These are phyloP conservation scores for Neolentinus lepideus DNA, from an alignment of 1,284 basidiomycete genomes.

Conservation along the genomic window DNA sequence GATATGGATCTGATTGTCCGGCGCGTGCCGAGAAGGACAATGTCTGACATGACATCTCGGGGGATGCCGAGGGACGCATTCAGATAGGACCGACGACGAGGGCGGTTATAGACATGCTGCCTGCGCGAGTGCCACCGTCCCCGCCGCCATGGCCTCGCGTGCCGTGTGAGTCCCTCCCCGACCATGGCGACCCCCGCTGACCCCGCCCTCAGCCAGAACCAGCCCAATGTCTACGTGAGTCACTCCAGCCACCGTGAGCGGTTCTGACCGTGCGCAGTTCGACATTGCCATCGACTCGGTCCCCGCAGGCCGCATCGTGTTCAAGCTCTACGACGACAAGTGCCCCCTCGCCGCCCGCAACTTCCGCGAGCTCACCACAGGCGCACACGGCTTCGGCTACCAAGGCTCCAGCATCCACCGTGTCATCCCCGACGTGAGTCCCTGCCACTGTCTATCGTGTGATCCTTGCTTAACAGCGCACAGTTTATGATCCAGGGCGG, in stretches of 20 bases:
- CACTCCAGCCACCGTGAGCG: not conserved
- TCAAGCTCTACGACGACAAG: slow-evolving; percentile 62
- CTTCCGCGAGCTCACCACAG: slow-evolving; percentile 53
- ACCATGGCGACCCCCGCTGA: too few relatives aligned
- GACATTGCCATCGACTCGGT: slow-evolving; percentile 71
- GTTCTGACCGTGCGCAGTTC: slow-evolving; percentile 41
- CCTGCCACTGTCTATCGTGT: not conserved
- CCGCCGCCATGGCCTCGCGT: too few relatives aligned
- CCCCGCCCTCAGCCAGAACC: not conserved
- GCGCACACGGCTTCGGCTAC: slow-evolving; percentile 34
- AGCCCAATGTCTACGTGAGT: not conserved
- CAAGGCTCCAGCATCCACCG: slow-evolving; percentile 29
- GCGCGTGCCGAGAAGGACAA: too few relatives aligned
- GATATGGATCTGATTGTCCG: too few relatives aligned
- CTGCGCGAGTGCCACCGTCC: too few relatives aligned
- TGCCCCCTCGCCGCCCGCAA: slow-evolving; percentile 78
- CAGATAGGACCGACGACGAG: too few relatives aligned
- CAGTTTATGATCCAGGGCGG: slow-evolving; percentile 31
- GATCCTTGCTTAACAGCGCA: not conserved
- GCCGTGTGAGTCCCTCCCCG: too few relatives aligned
- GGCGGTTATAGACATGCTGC: too few relatives aligned
- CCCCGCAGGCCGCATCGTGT: slow-evolving; percentile 68
- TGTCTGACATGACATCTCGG: too few relatives aligned
- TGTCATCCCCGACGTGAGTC: slow-evolving; percentile 23
- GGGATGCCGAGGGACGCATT: too few relatives aligned